Conservation (phyloP, 257 asterid species). For the Solanum okadae region DNA sequence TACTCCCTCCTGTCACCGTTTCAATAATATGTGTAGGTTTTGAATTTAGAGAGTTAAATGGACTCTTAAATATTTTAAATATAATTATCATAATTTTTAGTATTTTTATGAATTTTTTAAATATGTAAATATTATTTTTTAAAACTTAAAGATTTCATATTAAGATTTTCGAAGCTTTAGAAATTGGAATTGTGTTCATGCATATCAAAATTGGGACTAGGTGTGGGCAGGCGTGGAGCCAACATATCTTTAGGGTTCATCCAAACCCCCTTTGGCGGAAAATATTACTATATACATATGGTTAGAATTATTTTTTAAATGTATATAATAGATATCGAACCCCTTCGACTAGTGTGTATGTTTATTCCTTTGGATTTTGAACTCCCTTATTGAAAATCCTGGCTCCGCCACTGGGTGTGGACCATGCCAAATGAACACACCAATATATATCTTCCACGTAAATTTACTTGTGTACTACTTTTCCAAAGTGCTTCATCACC, state of each 20-base stretch:
- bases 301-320: too few relatives aligned
- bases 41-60: neutral
- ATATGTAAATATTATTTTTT: neutral
- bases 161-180: neutral
- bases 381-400: too few relatives aligned
- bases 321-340: too few relatives aligned
- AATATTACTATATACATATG: too few relatives aligned
- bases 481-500: neutral
- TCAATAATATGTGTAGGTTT: too few relatives aligned
- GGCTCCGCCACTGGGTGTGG: too few relatives aligned
- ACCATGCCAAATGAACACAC: neutral
- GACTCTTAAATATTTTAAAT: neutral
- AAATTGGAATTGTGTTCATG: neutral
- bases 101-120: neutral
- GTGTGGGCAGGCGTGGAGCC: neutral
- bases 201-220: neutral
- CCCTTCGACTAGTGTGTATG: too few relatives aligned
- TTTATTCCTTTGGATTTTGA: too few relatives aligned
- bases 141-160: neutral
- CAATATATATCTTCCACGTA: neutral
- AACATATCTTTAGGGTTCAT: too few relatives aligned
- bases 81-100: too few relatives aligned
- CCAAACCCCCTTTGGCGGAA: too few relatives aligned
- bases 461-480: neutral
- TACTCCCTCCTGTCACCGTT: too few relatives aligned